phyloP scores from a whole-genome alignment of 2,329 filamentous ascomycete species.

The Remersonia thermophila region DNA sequence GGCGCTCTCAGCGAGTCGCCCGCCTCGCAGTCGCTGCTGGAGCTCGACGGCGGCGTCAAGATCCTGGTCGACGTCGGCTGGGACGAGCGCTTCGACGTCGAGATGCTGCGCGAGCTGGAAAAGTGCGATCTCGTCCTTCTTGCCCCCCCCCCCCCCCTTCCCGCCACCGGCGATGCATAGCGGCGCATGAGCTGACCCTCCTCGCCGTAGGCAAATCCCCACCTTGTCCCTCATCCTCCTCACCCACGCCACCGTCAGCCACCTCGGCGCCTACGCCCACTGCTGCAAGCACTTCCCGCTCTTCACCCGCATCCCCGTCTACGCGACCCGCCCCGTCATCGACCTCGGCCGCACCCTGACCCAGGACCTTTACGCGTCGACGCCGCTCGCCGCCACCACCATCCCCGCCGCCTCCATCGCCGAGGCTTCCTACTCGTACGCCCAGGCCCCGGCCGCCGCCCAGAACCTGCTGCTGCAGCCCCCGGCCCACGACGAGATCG shows the following conservation, averaged over 20 bases:
- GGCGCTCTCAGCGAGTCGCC: slow-evolving; percentile 79
- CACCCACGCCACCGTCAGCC: slow-evolving; percentile 83
- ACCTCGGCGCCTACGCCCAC: slow-evolving; percentile 87
- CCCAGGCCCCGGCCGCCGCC: slow-evolving; percentile 36
- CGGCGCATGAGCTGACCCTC: slow-evolving; percentile 4
- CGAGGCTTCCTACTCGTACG: slow-evolving; percentile 44
- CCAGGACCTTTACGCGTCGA: slow-evolving; percentile 85
- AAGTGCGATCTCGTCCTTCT: slow-evolving; percentile 50
- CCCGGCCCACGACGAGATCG: slow-evolving; percentile 79
- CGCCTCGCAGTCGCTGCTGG: slow-evolving; percentile 87
- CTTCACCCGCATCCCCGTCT: slow-evolving; percentile 85
- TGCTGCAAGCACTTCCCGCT: slow-evolving; percentile 93
- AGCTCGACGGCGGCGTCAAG: slow-evolving; percentile 94
- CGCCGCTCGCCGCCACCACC: slow-evolving; percentile 74
- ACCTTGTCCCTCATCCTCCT: slow-evolving; percentile 88
- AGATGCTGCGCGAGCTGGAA: slow-evolving; percentile 76
- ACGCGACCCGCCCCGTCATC: slow-evolving; percentile 87
- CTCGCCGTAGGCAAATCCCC: slow-evolving; percentile 58
- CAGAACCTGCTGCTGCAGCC: slow-evolving; percentile 51
- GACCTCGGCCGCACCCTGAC: slow-evolving; percentile 81
- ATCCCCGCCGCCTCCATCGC: slow-evolving; percentile 63
- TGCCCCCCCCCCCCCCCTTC: too few relatives aligned
- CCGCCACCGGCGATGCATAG: too few relatives aligned
- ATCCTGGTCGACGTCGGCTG: slow-evolving; percentile 90
- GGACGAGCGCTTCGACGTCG: slow-evolving; percentile 81